Evolutionary conservation across 2,329 filamentous ascomycete species (phyloP).

Genomic region (Ophiocordyceps unilateralis): DNA sequence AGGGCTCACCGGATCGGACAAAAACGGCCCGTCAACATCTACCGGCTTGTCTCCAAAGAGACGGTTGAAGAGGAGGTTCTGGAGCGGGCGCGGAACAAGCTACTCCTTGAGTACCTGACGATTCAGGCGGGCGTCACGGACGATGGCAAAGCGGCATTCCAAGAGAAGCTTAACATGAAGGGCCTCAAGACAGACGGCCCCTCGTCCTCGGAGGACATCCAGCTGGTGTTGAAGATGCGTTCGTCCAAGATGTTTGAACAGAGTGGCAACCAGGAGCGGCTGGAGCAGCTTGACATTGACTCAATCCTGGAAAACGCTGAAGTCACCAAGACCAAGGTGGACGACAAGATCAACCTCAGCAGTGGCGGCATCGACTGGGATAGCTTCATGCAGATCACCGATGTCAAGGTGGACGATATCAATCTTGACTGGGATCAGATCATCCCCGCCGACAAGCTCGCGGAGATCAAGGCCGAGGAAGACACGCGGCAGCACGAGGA

Average conservation of each 20-base stretch:
- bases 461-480: slow-evolving; percentile 77
- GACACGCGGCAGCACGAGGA: slow-evolving; percentile 68
- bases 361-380: slow-evolving; percentile 75
- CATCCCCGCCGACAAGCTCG: slow-evolving; percentile 84
- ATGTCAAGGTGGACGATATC: slow-evolving; percentile 78
- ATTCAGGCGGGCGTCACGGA: slow-evolving; percentile 96
- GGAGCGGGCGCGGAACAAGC: slow-evolving; percentile 90
- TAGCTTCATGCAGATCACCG: slow-evolving; percentile 94
- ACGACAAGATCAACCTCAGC: slow-evolving; percentile 78
- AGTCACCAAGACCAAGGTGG: slow-evolving; percentile 88
- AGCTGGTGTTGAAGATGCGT: slow-evolving; percentile 86
- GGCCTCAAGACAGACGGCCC: slow-evolving; percentile 60
- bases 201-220: slow-evolving; percentile 85
- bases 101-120: slow-evolving; percentile 91
- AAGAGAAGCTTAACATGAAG: slow-evolving; percentile 63
- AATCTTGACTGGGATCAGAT: slow-evolving; percentile 93
- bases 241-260: slow-evolving; percentile 99
- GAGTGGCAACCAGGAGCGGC: slow-evolving; percentile 85
- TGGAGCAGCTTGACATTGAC: slow-evolving; percentile 95
- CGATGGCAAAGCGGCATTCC: slow-evolving; percentile 68
- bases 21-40: slow-evolving; percentile 89
- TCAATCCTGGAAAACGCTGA: slow-evolving; percentile 93
- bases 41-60: slow-evolving; percentile 91
- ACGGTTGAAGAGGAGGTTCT: slow-evolving; percentile 97
- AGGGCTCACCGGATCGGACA: slow-evolving; percentile 95